phyloP scores from a whole-genome alignment of 1,284 basidiomycete genomes.

The Cronartium quercuum region DNA sequence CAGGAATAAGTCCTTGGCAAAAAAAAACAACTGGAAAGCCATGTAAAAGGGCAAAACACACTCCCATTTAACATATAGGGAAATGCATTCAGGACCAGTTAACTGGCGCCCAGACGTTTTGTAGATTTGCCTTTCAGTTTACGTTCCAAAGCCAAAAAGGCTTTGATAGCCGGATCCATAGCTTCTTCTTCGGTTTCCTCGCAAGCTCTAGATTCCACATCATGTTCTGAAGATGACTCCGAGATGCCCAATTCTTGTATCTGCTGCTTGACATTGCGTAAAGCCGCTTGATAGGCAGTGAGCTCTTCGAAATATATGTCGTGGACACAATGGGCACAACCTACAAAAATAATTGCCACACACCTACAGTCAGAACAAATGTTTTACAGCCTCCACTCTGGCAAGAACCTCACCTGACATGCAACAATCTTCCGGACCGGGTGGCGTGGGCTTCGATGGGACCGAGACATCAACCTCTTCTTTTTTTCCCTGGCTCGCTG shows the following conservation, averaged over 20 bases:
- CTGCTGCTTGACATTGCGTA: neutral
- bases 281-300: neutral
- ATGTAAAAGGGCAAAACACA: no score
- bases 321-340: neutral
- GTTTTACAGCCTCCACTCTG: neutral
- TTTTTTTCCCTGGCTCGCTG: neutral
- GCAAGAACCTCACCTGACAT: neutral
- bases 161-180: neutral
- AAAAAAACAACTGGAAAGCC: no score
- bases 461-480: neutral
- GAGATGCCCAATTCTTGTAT: neutral
- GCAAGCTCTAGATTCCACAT: neutral
- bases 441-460: neutral
- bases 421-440: neutral
- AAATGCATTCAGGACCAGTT: no score
- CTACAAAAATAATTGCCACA: neutral
- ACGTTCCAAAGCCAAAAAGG: neutral
- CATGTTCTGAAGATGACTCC: neutral
- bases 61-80: no score
- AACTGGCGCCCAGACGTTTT: neutral
- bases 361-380: neutral
- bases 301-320: neutral
- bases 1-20: no score
- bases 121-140: neutral
- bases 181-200: neutral